phyloP scores from a whole-genome alignment of 1,139 yeast species.

The Pichia terricola region DNA sequence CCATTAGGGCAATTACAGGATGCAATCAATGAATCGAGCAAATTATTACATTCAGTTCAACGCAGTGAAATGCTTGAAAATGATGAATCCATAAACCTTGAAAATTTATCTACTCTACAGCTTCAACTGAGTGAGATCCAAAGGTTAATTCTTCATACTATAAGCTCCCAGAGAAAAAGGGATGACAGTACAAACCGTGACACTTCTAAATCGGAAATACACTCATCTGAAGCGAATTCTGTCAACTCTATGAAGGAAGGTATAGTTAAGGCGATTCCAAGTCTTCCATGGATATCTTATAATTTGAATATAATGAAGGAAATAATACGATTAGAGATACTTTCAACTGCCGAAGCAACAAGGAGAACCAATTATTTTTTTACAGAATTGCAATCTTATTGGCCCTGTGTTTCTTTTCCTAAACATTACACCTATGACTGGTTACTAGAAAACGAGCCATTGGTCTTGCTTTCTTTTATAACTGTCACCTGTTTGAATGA shows the following conservation, averaged over 20 bases:
- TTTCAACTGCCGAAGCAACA: conserved; percentile 25
- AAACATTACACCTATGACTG: conserved; percentile 30
- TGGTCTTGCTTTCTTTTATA: conserved; percentile 37
- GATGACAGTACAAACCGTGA: neutral
- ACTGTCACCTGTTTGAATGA: conserved; percentile 41
- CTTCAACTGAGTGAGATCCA: conserved; percentile 24
- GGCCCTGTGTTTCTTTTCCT: conserved; percentile 41
- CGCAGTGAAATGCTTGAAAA: conserved; percentile 9
- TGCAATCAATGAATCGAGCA: conserved; percentile 18
- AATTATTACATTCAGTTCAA: conserved; percentile 17
- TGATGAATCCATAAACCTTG: conserved; percentile 12
- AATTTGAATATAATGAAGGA: conserved; percentile 35
- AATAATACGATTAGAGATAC: conserved; percentile 27
- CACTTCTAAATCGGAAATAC: neutral
- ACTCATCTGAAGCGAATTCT: conserved; percentile 17
- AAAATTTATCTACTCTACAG: conserved; percentile 19
- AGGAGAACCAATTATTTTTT: conserved; percentile 30
- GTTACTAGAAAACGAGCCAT: conserved; percentile 33
- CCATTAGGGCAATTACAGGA: conserved; percentile 21
- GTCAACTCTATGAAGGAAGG: conserved; percentile 28
- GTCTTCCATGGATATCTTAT: conserved; percentile 32
- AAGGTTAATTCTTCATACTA: conserved; percentile 21
- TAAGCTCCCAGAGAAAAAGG: conserved; percentile 11
- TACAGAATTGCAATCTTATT: conserved; percentile 33
- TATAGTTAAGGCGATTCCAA: conserved; percentile 24